These are phyloP conservation scores for Carpinus viminea DNA, from an alignment of 306 rosid genomes.

Conservation along the genomic window DNA sequence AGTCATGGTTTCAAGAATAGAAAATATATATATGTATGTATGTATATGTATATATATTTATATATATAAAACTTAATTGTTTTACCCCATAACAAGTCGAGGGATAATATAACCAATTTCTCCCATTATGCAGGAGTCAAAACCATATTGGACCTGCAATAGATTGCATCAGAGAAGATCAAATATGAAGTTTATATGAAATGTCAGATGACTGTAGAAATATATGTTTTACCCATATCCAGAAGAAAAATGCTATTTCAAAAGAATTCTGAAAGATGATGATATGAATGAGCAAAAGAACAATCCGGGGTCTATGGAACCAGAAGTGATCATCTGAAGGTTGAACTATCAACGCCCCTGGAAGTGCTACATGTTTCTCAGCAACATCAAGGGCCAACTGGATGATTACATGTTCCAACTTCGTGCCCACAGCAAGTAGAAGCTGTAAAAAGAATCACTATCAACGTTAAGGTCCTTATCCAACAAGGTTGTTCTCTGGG, in stretches of 20 bases:
- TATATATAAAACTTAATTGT: not conserved
- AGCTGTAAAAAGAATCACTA: slow-evolving; percentile 22
- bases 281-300: too few relatives aligned
- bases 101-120: slow-evolving; percentile 28
- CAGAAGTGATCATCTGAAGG: too few relatives aligned
- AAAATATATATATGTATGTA: not conserved
- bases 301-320: too few relatives aligned
- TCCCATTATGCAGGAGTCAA: slow-evolving; percentile 44
- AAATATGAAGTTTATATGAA: not conserved
- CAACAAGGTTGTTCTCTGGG: too few relatives aligned
- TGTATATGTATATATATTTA: too few relatives aligned
- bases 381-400: slow-evolving; percentile 35
- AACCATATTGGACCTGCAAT: slow-evolving; percentile 35
- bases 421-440: slow-evolving; percentile 38
- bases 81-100: slow-evolving; percentile 41
- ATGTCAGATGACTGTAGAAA: not conserved
- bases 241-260: too few relatives aligned
- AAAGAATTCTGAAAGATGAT: too few relatives aligned
- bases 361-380: too few relatives aligned
- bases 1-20: not conserved
- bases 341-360: too few relatives aligned
- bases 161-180: not conserved
- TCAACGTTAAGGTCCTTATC: not conserved
- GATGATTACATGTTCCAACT: slow-evolving; percentile 38
- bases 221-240: too few relatives aligned